phyloP scores from a whole-genome alignment of 2,329 filamentous ascomycete genomes.

The Pyrenophora tritici-repentis region DNA sequence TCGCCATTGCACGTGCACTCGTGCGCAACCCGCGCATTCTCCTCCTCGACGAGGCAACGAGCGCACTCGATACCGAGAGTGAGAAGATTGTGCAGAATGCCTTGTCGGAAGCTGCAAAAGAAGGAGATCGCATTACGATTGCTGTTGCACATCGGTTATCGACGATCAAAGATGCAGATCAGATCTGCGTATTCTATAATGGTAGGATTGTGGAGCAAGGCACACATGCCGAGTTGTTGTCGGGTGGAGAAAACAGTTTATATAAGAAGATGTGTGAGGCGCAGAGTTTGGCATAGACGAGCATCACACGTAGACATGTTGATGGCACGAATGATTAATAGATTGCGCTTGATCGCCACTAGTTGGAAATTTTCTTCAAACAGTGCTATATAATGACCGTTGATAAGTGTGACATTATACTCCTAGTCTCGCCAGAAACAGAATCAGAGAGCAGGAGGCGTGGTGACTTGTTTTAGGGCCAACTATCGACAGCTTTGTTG shows the following conservation, averaged over 20 bases:
- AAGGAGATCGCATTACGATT: constrained; percentile 60
- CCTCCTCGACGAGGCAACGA: constrained; percentile 1
- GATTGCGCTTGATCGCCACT: too few species aligned
- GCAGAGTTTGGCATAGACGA: constrained; percentile 38
- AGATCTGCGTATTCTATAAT: constrained; percentile 90
- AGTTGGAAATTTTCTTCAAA: too few species aligned
- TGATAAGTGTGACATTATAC: too few species aligned
- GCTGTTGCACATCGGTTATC: constrained; percentile 77
- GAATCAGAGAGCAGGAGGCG: too few species aligned
- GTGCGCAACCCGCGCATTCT: constrained; percentile 49
- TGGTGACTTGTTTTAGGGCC: too few species aligned
- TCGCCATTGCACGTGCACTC: constrained; percentile 50
- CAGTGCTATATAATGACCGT: too few species aligned
- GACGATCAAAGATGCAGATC: constrained; percentile 89
- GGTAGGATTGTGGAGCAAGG: constrained; percentile 82
- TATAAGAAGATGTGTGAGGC: constrained; percentile 50
- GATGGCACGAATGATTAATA: too few species aligned
- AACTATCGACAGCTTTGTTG: too few species aligned
- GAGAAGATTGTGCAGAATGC: constrained; percentile 48
- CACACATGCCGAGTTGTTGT: constrained; percentile 51
- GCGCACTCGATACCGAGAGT: constrained; percentile 44
- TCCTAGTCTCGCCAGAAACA: too few species aligned
- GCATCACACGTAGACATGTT: background rate
- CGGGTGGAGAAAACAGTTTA: constrained; percentile 29
- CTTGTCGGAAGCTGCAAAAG: constrained; percentile 36